Evolutionary conservation across 169 alveolate genomes (phyloP).

Genomic region (Toxoplasma gondii): DNA sequence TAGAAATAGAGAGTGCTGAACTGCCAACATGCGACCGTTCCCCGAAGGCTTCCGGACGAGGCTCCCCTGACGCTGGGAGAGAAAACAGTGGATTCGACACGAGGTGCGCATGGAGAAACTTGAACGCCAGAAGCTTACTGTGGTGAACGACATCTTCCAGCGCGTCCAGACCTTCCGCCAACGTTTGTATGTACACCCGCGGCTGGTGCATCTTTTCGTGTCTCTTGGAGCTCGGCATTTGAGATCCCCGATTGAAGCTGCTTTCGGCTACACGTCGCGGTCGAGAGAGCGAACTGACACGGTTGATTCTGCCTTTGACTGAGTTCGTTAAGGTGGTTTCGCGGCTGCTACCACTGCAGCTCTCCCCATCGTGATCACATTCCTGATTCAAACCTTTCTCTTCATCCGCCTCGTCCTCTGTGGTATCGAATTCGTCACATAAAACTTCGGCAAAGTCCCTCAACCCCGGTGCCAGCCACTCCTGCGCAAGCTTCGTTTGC

Average conservation of each 20-base stretch:
- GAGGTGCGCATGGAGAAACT: not conserved
- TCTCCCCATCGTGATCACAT: not conserved
- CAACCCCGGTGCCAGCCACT: constrained; percentile 33
- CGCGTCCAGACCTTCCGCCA: not conserved
- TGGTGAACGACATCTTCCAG: constrained; percentile 26
- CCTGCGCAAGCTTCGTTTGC: not conserved
- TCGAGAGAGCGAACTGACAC: not conserved
- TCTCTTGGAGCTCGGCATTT: not conserved
- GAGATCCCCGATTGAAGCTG: not conserved
- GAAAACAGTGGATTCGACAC: not conserved
- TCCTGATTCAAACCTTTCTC: not conserved
- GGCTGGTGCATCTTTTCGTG: not conserved
- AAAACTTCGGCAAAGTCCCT: constrained; percentile 9
- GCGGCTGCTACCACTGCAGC: too few species aligned
- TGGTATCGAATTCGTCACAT: not conserved
- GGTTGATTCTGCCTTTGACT: not conserved
- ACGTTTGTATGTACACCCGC: constrained; percentile 14
- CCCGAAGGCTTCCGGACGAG: not conserved
- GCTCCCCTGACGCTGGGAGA: not conserved
- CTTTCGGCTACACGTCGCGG: not conserved
- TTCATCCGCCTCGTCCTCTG: not conserved
- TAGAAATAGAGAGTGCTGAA: not conserved
- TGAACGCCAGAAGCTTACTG: not conserved
- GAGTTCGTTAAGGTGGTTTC: too few species aligned
- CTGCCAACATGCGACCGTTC: not conserved